These are phyloP conservation scores for Xylaria polymorpha DNA, from an alignment of 2,329 filamentous ascomycete genomes.

Conservation along the genomic window DNA sequence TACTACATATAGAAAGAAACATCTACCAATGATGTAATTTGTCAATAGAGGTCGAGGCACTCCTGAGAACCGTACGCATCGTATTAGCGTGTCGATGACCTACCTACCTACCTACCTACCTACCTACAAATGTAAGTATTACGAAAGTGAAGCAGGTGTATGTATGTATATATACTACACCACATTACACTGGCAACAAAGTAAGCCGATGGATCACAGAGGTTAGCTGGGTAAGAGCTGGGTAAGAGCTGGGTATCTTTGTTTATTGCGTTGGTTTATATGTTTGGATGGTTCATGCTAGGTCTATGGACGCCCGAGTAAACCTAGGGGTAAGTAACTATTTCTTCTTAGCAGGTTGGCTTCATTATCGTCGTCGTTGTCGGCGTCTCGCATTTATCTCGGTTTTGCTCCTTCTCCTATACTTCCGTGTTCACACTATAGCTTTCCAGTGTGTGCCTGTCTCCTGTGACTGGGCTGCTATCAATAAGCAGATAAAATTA, in stretches of 20 bases:
- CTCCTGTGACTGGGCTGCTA: neutral
- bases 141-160: too few species aligned
- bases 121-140: too few species aligned
- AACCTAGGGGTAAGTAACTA: neutral
- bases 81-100: too few species aligned
- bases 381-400: neutral
- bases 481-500: neutral
- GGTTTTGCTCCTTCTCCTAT: neutral
- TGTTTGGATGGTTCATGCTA: neutral
- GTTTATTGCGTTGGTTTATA: slow-evolving; percentile 13
- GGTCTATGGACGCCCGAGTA: neutral
- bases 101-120: too few species aligned
- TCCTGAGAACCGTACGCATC: too few species aligned
- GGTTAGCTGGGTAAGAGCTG: neutral
- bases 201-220: neutral
- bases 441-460: neutral
- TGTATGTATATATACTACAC: too few species aligned
- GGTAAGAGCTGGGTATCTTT: slow-evolving; percentile 30
- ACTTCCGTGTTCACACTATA: neutral
- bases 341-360: neutral
- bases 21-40: too few species aligned
- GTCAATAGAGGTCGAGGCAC: too few species aligned
- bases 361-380: neutral
- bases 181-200: neutral
- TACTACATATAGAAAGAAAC: too few species aligned